Conservation (phyloP, 768 basidiomycete genomes). For the Suillus plorans region DNA sequence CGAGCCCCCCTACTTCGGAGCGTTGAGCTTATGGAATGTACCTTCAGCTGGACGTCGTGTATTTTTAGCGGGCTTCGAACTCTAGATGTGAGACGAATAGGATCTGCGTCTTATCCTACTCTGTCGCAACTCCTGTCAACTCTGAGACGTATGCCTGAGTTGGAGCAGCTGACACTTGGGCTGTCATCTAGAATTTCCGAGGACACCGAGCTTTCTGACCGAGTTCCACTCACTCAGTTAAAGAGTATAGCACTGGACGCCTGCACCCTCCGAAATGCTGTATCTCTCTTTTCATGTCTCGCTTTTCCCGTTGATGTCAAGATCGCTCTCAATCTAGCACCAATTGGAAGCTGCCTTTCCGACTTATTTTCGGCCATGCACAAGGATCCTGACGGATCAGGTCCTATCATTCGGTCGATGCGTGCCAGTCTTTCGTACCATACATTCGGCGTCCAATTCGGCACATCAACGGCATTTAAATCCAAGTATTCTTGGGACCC, state of each 20-base stretch:
- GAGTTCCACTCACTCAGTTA: background rate
- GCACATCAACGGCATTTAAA: background rate
- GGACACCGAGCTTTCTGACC: background rate
- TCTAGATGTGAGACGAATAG: background rate
- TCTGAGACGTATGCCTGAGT: background rate
- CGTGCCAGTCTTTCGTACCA: background rate
- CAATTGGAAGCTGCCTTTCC: background rate
- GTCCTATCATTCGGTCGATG: background rate
- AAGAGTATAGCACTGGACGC: background rate
- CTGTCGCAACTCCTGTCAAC: background rate
- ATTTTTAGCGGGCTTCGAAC: slow-evolving; percentile 31
- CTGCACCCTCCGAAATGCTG: background rate
- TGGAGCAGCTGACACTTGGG: background rate
- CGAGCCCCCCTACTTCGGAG: slow-evolving; percentile 34
- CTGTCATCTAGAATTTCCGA: slow-evolving; percentile 10
- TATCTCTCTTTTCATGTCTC: background rate
- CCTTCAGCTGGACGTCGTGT: slow-evolving; percentile 36
- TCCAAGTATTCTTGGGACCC: background rate
- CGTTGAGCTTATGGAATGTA: slow-evolving; percentile 35
- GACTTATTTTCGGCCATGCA: background rate
- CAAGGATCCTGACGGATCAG: background rate
- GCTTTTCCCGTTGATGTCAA: background rate
- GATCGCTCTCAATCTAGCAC: background rate
- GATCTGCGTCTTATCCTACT: background rate
- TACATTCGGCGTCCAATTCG: background rate